Base-by-base conservation (phyloP, 1,284 basidiomycete species). In the Anthracocystis panici-leucophaei region DNA sequence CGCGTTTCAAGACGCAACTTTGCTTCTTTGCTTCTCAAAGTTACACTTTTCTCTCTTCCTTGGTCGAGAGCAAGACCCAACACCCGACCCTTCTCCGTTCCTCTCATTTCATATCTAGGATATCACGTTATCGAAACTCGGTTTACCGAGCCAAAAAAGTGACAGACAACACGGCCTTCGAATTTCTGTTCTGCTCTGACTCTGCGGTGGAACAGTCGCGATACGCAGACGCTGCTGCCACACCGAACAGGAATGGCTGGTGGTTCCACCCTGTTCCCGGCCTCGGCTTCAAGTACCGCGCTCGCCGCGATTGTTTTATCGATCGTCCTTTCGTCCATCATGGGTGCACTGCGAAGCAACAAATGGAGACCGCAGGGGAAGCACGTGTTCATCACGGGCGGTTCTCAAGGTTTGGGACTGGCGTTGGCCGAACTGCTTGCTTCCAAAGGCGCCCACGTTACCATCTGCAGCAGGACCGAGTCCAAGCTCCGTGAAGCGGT, bases 401-500 rank as follows among this genome's bases (percentile, higher is more conserved):
- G 92, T 1, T 92, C 91, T 10, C 88, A 90, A 23, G 93, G 93
- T 1, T 88, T 94, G 2, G 93, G 94, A 9, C 88, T 93, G 14
- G 88, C 90, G 0, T 87, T 94, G 0, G 92, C 93, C 0, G 87
- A 89, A 42, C 87, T 91, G 42, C 88, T 95, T 12, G 89, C 90
- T n/a, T 86, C 88, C 72, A 88, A 88, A 57, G 93, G 93, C 1
- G 92, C 93, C 1, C 87, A 93, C 82, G 91, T 95, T 4, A 92
- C 91, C 2, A 92, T 95, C 67, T 91, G 94, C 35, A 92, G 93
- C 45, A 88, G 93, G 27, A 89, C 91, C 75, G 87, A 90, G 71
- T 85, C 86, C 48, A 91, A 90, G 69, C 87, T 93, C 29, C 86
- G 89, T 55, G 86, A 84, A 18, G 92, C 92, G 0, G 75, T 91